These are phyloP conservation scores for Rhynchospora breviuscula DNA, from an alignment of 176 grass and related monocot genomes.

Conservation along the genomic window DNA sequence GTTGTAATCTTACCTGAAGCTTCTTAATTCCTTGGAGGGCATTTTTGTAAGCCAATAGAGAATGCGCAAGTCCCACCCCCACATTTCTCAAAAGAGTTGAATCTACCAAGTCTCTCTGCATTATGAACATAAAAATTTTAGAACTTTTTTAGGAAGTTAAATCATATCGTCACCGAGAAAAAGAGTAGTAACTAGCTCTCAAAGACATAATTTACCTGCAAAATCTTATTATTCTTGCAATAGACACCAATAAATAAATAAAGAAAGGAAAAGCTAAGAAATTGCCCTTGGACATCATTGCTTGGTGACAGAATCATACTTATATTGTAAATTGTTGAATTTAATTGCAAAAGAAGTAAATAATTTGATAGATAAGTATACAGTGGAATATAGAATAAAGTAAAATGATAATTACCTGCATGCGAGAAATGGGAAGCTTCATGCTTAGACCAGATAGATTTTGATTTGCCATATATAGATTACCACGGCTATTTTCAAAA, in stretches of 20 bases:
- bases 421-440: background rate
- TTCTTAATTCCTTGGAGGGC: slow-evolving; percentile 83
- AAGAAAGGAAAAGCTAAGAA: background rate
- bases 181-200: background rate
- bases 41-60: slow-evolving; percentile 89
- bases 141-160: background rate
- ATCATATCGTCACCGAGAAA: background rate
- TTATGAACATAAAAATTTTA: background rate
- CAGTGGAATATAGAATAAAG: background rate
- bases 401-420: slow-evolving; percentile 56
- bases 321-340: no score
- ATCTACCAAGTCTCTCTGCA: slow-evolving; percentile 90
- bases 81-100: slow-evolving; percentile 84
- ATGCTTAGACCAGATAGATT: no score
- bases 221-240: background rate
- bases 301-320: no score
- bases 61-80: slow-evolving; percentile 81
- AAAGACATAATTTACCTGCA: background rate
- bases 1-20: slow-evolving; percentile 46
- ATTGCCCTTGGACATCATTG: no score
- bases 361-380: no score
- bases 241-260: background rate
- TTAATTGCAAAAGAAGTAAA: no score
- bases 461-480: no score
- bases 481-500: slow-evolving; percentile 76